Evolutionary conservation across 805 yeast species (phyloP).

Genomic region (Diddensiella transvaalensis): DNA sequence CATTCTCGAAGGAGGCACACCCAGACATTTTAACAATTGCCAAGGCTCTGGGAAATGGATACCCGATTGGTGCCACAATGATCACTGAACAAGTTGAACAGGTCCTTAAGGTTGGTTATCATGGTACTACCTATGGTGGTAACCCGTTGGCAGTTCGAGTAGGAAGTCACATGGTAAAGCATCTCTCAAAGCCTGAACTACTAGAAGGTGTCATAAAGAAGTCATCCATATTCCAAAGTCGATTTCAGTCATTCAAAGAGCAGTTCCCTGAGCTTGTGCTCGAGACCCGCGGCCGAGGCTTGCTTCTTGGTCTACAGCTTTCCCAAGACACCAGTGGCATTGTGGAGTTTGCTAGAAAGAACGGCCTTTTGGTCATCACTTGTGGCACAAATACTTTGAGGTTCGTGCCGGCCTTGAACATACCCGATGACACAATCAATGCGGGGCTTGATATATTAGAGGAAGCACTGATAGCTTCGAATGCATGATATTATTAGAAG

Average conservation of each 20-base stretch:
- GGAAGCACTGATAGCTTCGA: constrained; percentile 41
- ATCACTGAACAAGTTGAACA: constrained; percentile 74
- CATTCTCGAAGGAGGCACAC: constrained; percentile 72
- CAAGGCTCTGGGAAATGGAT: constrained; percentile 95
- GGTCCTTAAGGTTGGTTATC: constrained; percentile 82
- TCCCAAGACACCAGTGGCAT: constrained; percentile 56
- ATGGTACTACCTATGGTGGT: constrained; percentile 97
- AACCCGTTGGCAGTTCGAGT: constrained; percentile 88
- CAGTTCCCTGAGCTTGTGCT: constrained; percentile 59
- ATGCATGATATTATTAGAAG: no score
- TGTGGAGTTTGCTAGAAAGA: constrained; percentile 66
- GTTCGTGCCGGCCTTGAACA: constrained; percentile 88
- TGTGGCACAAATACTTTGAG: constrained; percentile 91
- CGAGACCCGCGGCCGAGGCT: constrained; percentile 83
- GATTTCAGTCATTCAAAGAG: constrained; percentile 41
- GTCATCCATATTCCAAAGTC: constrained; percentile 52
- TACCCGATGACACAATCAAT: constrained; percentile 61
- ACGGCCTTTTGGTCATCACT: constrained; percentile 80
- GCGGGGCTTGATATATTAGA: constrained; percentile 71
- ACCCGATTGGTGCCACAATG: constrained; percentile 93
- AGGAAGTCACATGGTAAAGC: constrained; percentile 69
- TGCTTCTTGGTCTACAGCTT: constrained; percentile 81
- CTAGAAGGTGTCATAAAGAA: constrained; percentile 57
- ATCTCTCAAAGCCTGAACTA: constrained; percentile 59
- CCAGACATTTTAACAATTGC: constrained; percentile 95